Conservation (phyloP, 1,284 basidiomycete species). For the Cutaneotrichosporon sp. region DNA sequence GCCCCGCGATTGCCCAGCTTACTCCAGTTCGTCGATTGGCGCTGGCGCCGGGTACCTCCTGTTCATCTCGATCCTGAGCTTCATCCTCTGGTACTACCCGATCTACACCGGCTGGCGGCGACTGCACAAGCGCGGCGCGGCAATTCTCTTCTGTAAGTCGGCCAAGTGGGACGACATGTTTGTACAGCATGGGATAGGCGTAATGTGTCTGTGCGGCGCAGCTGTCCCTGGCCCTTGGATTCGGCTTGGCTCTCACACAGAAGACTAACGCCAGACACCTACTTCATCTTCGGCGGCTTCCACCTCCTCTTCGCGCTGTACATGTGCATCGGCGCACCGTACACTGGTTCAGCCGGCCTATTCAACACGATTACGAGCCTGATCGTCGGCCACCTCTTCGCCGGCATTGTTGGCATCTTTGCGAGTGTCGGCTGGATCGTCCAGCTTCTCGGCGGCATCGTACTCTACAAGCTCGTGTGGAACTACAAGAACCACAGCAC, state of each 20-base stretch:
- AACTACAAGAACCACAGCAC: constrained; percentile 53
- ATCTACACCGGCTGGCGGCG: constrained; percentile 98
- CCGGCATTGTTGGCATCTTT: constrained; percentile 74
- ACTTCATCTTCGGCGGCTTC: constrained; percentile 92
- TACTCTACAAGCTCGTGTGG: constrained; percentile 52
- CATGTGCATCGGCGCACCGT: constrained; percentile 82
- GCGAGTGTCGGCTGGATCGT: constrained; percentile 83
- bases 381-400: constrained; percentile 59
- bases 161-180: neutral
- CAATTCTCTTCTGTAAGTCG: constrained; percentile 56
- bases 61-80: constrained; percentile 75
- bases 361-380: constrained; percentile 85
- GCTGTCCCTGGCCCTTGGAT: neutral
- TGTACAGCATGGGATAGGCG: neutral
- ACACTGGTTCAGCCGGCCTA: constrained; percentile 91
- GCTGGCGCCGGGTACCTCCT: constrained; percentile 63
- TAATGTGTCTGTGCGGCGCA: neutral
- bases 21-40: constrained; percentile 28
- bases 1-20: neutral
- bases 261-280: constrained; percentile 65
- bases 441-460: constrained; percentile 60
- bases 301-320: constrained; percentile 84
- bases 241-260: neutral
- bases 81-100: constrained; percentile 90
- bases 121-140: constrained; percentile 57